Percentiles rank a stretch among this genome's conserved stretches.
Evolutionary conservation across 2,329 filamentous ascomycete genomes (phyloP).

Genomic region (Westerdykella sp.): DNA sequence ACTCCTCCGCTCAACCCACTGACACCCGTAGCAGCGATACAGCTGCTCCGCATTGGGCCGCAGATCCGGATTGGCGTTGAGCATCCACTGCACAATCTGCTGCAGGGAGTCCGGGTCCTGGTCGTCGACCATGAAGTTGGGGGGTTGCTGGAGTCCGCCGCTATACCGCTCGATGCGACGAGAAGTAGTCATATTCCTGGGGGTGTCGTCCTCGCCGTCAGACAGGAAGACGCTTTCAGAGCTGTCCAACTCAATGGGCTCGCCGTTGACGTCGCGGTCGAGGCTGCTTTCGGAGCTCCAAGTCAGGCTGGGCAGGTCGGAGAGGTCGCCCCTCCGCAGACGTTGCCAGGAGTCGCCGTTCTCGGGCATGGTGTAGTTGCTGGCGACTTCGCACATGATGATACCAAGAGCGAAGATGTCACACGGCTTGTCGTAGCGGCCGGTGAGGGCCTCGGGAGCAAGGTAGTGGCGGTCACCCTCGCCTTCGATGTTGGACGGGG

Average conservation of each 20-base stretch:
- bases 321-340: slow-evolving; percentile 81
- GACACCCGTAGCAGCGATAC: slow-evolving; percentile 64
- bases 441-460: slow-evolving; percentile 82
- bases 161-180: slow-evolving; percentile 40
- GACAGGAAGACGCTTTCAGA: slow-evolving; percentile 27
- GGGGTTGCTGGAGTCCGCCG: slow-evolving; percentile 55
- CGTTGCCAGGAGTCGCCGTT: slow-evolving; percentile 90
- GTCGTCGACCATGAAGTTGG: slow-evolving; percentile 80
- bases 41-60: slow-evolving; percentile 72
- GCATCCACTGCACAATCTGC: slow-evolving; percentile 80
- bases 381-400: slow-evolving; percentile 90
- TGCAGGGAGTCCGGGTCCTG: slow-evolving; percentile 71
- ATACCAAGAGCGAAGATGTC: slow-evolving; percentile 92
- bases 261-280: slow-evolving; percentile 60
- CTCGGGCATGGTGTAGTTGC: slow-evolving; percentile 88
- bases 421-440: slow-evolving; percentile 80
- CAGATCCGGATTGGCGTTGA: slow-evolving; percentile 63
- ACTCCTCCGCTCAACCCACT: slow-evolving; percentile 71
- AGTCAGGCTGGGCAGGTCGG: slow-evolving; percentile 78
- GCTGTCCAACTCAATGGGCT: slow-evolving; percentile 18
- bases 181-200: slow-evolving; percentile 20
- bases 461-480: slow-evolving; percentile 97
- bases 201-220: slow-evolving; percentile 34
- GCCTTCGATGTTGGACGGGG: slow-evolving; percentile 68
- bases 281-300: slow-evolving; percentile 67